These are phyloP conservation scores for Psilocybe tampanensis DNA, from an alignment of 768 basidiomycete genomes.

Conservation along the genomic window DNA sequence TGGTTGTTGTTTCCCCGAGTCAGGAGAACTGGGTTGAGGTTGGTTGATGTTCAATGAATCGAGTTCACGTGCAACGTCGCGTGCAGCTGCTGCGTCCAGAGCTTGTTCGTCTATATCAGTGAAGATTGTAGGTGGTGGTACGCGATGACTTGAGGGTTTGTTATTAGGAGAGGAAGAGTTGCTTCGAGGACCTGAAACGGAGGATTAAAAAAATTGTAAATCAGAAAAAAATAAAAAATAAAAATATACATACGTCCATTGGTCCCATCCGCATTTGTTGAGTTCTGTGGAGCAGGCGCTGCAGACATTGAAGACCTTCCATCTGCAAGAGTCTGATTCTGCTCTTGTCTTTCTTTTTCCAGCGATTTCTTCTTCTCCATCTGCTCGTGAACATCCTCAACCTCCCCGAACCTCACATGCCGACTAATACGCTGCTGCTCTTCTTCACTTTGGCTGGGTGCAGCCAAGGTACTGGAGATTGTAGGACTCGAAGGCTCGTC, in stretches of 20 bases:
- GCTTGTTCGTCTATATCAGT: conserved; percentile 51
- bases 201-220: too few relatives aligned
- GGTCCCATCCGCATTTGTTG: not conserved
- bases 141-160: conserved; percentile 7
- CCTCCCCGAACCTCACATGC: conserved; percentile 48
- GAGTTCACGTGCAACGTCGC: conserved; percentile 66
- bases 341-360: conserved; percentile 15
- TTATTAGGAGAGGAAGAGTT: not conserved
- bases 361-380: conserved; percentile 27
- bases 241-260: not conserved
- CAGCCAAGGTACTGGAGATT: not conserved
- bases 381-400: conserved; percentile 40
- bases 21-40: conserved; percentile 19
- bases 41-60: conserved; percentile 50
- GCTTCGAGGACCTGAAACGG: not conserved
- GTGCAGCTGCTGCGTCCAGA: conserved; percentile 68
- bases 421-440: conserved; percentile 29
- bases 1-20: conserved; percentile 8
- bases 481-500: conserved; percentile 5
- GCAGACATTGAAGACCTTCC: not conserved
- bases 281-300: too few relatives aligned
- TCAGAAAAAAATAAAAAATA: too few relatives aligned
- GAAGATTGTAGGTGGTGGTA: conserved; percentile 42
- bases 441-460: conserved; percentile 7
- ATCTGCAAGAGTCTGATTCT: not conserved